phyloP scores from a whole-genome alignment of 148 eudicot genomes.

The Simmondsia chinensis region DNA sequence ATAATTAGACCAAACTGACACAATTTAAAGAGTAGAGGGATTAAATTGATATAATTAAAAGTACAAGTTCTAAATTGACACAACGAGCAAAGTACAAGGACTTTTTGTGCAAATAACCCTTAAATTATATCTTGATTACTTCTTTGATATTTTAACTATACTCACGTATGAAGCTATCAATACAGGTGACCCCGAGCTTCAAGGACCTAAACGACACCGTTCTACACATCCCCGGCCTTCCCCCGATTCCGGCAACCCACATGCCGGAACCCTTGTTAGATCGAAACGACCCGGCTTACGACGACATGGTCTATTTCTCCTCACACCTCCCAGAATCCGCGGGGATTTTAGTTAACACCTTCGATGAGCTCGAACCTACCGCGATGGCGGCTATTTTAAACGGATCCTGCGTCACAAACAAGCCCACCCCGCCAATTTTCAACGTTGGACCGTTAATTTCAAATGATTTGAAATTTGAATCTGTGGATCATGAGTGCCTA shows the following conservation, averaged over 20 bases:
- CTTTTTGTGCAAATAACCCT: too few relatives aligned
- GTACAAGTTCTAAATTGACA: too few relatives aligned
- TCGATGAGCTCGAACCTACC: constrained; percentile 19
- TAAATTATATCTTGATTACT: too few relatives aligned
- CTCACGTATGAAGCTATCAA: too few relatives aligned
- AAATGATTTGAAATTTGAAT: background rate
- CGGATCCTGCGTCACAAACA: constrained; percentile 18
- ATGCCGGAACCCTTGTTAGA: constrained; percentile 11
- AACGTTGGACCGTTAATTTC: constrained; percentile 26
- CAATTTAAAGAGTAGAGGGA: too few relatives aligned
- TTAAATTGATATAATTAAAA: too few relatives aligned
- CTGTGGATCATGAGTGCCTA: constrained; percentile 14
- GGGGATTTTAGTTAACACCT: constrained; percentile 26
- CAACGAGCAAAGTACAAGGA: too few relatives aligned
- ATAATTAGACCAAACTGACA: too few relatives aligned
- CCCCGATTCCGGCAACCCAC: constrained; percentile 21
- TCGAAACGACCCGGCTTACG: constrained; percentile 10
- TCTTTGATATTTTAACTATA: too few relatives aligned
- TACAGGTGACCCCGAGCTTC: constrained; percentile 3
- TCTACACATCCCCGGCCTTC: constrained; percentile 26
- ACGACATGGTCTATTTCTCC: constrained; percentile 6
- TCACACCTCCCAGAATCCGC: constrained; percentile 12
- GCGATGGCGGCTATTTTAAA: constrained; percentile 9
- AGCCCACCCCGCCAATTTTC: constrained; percentile 23
- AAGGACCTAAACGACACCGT: constrained; percentile 6